Evolutionary conservation across 139 green algal genomes (phyloP).

Genomic region (Spirogloea muscicola): DNA sequence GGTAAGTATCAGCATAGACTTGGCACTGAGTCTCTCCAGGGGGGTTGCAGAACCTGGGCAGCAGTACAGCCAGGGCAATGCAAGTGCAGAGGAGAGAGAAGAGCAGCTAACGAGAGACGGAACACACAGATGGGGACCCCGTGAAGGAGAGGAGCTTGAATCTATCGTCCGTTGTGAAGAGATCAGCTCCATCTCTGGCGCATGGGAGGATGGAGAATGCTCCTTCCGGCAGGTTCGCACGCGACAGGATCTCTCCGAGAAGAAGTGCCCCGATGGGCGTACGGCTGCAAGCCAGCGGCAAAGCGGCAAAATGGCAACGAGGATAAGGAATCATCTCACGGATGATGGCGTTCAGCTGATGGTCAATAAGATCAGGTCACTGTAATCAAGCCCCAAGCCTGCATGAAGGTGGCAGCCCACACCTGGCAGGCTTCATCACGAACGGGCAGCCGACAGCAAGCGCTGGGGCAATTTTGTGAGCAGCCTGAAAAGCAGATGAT

Average conservation of each 20-base stretch:
- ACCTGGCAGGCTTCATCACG: constrained; percentile 30
- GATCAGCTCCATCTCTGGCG: constrained; percentile 10
- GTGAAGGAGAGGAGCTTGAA: constrained; percentile 31
- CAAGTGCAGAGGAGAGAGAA: no score
- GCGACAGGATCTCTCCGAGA: constrained; percentile 16
- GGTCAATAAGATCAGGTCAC: no score
- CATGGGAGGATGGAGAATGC: constrained; percentile 30
- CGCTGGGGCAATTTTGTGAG: constrained; percentile 18
- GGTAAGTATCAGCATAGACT: no score
- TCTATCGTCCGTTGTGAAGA: constrained; percentile 31
- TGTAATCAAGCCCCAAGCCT: no score
- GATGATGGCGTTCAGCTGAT: no score
- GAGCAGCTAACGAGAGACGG: no score
- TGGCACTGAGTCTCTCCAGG: no score
- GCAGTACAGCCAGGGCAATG: no score
- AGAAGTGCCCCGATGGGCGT: constrained; percentile 32
- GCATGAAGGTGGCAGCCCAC: no score
- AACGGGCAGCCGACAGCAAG: constrained; percentile 22
- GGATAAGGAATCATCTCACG: no score
- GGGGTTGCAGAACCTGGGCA: no score
- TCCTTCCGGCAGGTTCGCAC: constrained; percentile 1
- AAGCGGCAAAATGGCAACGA: constrained; percentile 1
- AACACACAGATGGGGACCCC: constrained; percentile 18
- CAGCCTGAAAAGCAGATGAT: constrained; percentile 13
- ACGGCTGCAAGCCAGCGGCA: background rate